Base-by-base conservation (phyloP, 768 basidiomycete genomes). In the Kwoniella dejecticola region DNA sequence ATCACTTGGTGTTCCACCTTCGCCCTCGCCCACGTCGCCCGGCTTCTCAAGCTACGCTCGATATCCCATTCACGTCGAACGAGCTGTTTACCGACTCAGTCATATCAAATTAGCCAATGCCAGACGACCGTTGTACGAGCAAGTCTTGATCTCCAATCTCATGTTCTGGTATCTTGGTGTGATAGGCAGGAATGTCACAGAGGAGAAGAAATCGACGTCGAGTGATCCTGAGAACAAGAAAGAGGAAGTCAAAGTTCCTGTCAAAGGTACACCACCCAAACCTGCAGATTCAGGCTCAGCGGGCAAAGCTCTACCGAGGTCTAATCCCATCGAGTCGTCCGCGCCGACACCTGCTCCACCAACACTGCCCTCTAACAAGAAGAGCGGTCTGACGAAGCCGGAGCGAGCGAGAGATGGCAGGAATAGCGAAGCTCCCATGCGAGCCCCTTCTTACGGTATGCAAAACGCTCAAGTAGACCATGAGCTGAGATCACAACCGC, bases 31-130 rank as follows among this genome's bases (percentile, higher is more conserved):
- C 45, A 79, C 72, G 54, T 72, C 67, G 42, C 76, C 74, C 0
- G 85, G 72, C 0, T 75, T 75, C 62, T 65, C 66, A 11, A 80
- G 30, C 44, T 88, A 84, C 67, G 83, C 94, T 52, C 86, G 96
- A 67, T 94, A 98, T 76, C 96, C 96, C 8, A 97, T 99, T 62
- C 96, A 99, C 73, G 96, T 99, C 65, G 96, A 99, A 77, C 86
- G 96, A 31, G 96, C 96, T 2, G 94, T 99, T 47, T 99, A 99
- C 80, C 84, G 96, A 62, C 82, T 99, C 50, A 94, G 91, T 77
- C 96, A 99, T 76, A 99, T 99, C 83, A 99, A 99, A 79, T 83
- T 99, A 45, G 96, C 96, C 21, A 99, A 98, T 80, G 94, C 96
- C 8, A 84, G 96, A 60, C 84, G 96, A 45, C 94, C 96, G 26